Percentiles rank a stretch among this genome's conserved stretches.
phyloP scores from a whole-genome alignment of 148 eudicot species.

The Bassia scoparia region DNA sequence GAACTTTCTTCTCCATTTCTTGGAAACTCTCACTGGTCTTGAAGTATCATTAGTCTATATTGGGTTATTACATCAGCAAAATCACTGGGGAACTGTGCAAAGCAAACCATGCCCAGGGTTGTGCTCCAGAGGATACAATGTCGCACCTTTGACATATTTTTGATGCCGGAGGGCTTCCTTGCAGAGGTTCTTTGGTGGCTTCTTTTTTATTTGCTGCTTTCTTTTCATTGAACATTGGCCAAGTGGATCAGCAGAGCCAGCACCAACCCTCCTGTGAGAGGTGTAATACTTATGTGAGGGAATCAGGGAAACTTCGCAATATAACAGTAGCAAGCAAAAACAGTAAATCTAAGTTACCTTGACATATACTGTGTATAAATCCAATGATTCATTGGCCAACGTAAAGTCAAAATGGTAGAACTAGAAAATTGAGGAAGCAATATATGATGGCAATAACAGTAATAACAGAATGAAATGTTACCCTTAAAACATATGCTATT shows the following conservation, averaged over 20 bases:
- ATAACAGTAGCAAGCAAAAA: background rate
- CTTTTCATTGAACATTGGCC: conserved; percentile 56
- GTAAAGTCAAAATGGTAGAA: too few species aligned
- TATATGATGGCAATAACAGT: too few species aligned
- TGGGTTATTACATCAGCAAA: background rate
- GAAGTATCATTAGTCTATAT: background rate
- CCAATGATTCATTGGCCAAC: too few species aligned
- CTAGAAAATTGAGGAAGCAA: too few species aligned
- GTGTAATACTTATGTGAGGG: conserved; percentile 1
- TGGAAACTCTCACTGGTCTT: background rate
- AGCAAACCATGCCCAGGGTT: conserved; percentile 71
- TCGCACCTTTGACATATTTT: conserved; percentile 58
- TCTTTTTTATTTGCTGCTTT: conserved; percentile 47
- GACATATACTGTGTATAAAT: too few species aligned
- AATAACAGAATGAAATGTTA: too few species aligned
- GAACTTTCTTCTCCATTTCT: background rate
- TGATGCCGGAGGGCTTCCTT: conserved; percentile 66
- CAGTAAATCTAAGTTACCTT: background rate
- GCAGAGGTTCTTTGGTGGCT: conserved; percentile 34
- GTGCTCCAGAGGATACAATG: conserved; percentile 89
- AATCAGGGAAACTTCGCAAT: background rate
- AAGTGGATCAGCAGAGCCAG: conserved; percentile 68
- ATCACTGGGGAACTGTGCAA: conserved; percentile 53
- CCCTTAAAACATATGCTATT: too few species aligned
- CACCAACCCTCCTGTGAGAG: conserved; percentile 69